These are phyloP conservation scores for Saccharomycopsis schoenii DNA, from an alignment of 805 yeast species.

Conservation along the genomic window DNA sequence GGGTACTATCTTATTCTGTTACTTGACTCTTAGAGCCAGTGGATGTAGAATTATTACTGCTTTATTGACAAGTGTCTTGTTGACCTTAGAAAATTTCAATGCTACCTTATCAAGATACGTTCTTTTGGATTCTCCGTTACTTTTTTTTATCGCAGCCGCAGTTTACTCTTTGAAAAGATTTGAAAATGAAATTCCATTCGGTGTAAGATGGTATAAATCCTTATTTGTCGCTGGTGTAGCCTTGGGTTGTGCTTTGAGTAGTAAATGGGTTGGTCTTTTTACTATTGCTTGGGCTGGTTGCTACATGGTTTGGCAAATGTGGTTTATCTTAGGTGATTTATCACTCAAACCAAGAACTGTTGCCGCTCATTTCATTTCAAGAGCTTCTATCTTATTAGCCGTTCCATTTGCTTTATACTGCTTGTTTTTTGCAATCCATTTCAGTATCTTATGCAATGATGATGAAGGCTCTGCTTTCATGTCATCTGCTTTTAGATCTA, in stretches of 20 bases:
- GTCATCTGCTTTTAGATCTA: slow-evolving; percentile 61
- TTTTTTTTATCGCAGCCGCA: slow-evolving; percentile 68
- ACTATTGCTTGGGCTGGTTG: slow-evolving; percentile 72
- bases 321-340: slow-evolving; percentile 70
- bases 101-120: slow-evolving; percentile 66
- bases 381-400: slow-evolving; percentile 46
- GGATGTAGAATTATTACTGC: slow-evolving; percentile 63
- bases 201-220: slow-evolving; percentile 47
- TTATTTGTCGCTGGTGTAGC: slow-evolving; percentile 55
- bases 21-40: slow-evolving; percentile 59
- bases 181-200: slow-evolving; percentile 54
- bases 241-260: slow-evolving; percentile 62
- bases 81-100: slow-evolving; percentile 57
- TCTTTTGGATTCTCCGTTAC: slow-evolving; percentile 63
- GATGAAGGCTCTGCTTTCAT: slow-evolving; percentile 68
- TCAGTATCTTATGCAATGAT: slow-evolving; percentile 44
- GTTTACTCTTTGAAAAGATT: slow-evolving; percentile 56
- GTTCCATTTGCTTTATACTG: slow-evolving; percentile 50
- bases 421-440: slow-evolving; percentile 53
- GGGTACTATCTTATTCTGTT: slow-evolving; percentile 53
- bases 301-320: slow-evolving; percentile 48
- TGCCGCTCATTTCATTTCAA: slow-evolving; percentile 36
- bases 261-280: slow-evolving; percentile 73
- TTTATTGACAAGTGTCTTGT: slow-evolving; percentile 42
- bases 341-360: slow-evolving; percentile 36